Conservation (phyloP, 371 early-diverging fungal species). For the Rhizopus arrhizus region DNA sequence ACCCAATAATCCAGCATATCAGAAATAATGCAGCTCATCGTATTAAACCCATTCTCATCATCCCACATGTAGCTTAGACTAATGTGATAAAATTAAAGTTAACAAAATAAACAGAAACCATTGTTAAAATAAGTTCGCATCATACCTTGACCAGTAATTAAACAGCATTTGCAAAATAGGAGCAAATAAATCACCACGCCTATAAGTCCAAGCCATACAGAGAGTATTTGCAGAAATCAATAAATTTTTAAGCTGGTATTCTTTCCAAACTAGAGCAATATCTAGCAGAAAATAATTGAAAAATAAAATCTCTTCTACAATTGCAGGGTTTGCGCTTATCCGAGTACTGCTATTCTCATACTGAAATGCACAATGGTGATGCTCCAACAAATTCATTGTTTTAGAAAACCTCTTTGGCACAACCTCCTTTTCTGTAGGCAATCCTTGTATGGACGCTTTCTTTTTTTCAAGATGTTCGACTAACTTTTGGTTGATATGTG, state of each 20-base stretch:
- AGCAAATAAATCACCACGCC: slow-evolving; percentile 30
- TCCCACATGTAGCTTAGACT: slow-evolving; percentile 11
- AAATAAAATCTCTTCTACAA: slow-evolving; percentile 23
- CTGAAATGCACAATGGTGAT: neutral
- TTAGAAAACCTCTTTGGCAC: neutral
- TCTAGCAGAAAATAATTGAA: slow-evolving; percentile 33
- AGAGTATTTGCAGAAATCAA: slow-evolving; percentile 12
- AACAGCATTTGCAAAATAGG: slow-evolving; percentile 25
- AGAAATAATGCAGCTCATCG: slow-evolving; percentile 1
- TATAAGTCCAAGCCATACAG: slow-evolving; percentile 21
- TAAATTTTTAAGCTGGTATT: slow-evolving; percentile 5
- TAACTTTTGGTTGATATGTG: neutral
- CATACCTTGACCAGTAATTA: slow-evolving; percentile 34
- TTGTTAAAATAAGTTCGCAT: neutral
- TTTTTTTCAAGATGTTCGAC: neutral
- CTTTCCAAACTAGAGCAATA: slow-evolving; percentile 23
- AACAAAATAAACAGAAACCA: neutral
- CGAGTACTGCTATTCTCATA: neutral
- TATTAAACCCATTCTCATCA: slow-evolving; percentile 8
- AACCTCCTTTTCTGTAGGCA: neutral
- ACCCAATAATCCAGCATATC: slow-evolving; percentile 32
- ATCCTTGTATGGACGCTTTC: neutral
- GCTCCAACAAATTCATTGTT: neutral
- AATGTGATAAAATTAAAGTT: neutral
- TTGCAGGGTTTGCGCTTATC: slow-evolving; percentile 2